Evolutionary conservation across 768 basidiomycete species (phyloP).

Genomic region (Psilocybe tampanensis): DNA sequence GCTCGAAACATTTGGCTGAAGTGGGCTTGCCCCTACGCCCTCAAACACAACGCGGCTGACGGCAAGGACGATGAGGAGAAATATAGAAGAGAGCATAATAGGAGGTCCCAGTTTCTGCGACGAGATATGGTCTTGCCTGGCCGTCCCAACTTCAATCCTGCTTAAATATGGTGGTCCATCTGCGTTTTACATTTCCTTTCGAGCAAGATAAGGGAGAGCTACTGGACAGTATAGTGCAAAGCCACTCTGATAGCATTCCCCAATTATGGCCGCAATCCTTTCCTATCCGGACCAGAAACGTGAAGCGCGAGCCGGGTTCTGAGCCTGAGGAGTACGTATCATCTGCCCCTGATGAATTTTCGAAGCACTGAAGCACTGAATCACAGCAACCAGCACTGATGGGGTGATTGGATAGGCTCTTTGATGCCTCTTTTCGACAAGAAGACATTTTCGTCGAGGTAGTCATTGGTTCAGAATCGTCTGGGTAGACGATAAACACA

Average conservation of each 20-base stretch:
- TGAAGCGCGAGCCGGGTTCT: conserved; percentile 1
- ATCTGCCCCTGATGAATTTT: not conserved
- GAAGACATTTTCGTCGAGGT: not conserved
- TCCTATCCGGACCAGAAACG: not conserved
- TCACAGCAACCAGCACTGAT: not conserved
- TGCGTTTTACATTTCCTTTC: conserved; percentile 2
- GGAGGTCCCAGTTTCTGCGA: not conserved
- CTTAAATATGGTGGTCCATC: conserved; percentile 3
- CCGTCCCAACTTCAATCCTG: not conserved
- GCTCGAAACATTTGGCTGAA: not conserved
- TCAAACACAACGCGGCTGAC: not conserved
- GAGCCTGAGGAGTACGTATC: not conserved
- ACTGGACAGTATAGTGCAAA: not conserved
- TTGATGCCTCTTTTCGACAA: not conserved
- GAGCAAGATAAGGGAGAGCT: conserved; percentile 6
- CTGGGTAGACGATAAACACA: not conserved
- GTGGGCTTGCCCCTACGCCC: not conserved
- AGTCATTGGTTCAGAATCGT: not conserved
- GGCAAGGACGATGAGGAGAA: not conserved
- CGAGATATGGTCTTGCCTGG: not conserved
- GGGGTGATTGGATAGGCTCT: not conserved
- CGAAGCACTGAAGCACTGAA: conserved; percentile 2
- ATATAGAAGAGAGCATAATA: not conserved
- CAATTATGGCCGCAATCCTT: conserved; percentile 10
- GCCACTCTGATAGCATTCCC: conserved; percentile 7